Evolutionary conservation across 1,139 yeast genomes (phyloP).

Genomic region (Suhomyces choctaworum): DNA sequence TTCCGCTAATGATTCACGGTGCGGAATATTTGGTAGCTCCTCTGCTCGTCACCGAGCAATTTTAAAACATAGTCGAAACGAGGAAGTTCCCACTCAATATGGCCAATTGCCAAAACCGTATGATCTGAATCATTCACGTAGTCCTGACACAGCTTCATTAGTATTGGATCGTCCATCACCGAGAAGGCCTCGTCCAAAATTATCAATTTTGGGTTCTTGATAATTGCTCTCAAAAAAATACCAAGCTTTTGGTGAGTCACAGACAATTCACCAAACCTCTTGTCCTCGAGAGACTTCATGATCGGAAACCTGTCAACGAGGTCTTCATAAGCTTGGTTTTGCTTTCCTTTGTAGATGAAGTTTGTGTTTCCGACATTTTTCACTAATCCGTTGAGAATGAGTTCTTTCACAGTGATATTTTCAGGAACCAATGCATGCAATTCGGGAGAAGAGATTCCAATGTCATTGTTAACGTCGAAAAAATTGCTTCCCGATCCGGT

Average conservation of each 20-base stretch:
- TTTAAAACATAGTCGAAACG: constrained; percentile 36
- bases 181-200: constrained; percentile 93
- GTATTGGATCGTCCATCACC: constrained; percentile 70
- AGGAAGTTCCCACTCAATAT: constrained; percentile 54
- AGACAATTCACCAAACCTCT: constrained; percentile 52
- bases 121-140: constrained; percentile 62
- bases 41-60: constrained; percentile 35
- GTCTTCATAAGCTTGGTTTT: constrained; percentile 14
- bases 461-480: constrained; percentile 73
- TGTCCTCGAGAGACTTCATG: constrained; percentile 34
- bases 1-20: background rate
- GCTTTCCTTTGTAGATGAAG: constrained; percentile 27
- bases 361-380: constrained; percentile 58
- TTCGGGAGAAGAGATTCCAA: constrained; percentile 92
- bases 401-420: constrained; percentile 50
- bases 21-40: constrained; percentile 23
- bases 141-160: constrained; percentile 65
- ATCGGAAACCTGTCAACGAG: constrained; percentile 29
- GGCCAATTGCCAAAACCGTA: constrained; percentile 78
- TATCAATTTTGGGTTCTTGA: constrained; percentile 73
- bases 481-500: constrained; percentile 72
- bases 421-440: constrained; percentile 80
- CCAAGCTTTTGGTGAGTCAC: constrained; percentile 79
- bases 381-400: constrained; percentile 73
- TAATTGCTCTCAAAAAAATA: constrained; percentile 70